Evolutionary conservation across 2,329 filamentous ascomycete genomes (phyloP).

Genomic region (Chaetomiaceae sp.): DNA sequence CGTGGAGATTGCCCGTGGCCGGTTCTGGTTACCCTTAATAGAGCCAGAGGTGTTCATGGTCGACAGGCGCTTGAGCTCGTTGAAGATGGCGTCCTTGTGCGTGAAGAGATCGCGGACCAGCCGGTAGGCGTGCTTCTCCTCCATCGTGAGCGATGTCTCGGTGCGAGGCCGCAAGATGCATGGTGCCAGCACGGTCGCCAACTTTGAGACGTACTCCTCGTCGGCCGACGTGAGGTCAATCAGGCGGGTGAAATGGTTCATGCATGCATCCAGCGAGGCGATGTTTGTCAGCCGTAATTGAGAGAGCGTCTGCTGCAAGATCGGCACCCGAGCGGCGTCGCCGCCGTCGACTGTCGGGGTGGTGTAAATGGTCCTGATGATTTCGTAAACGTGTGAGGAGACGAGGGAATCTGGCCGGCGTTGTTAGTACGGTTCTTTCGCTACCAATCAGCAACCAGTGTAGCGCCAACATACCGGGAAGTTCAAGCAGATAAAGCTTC

Average conservation of each 20-base stretch:
- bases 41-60: constrained; percentile 61
- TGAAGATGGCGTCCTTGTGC: constrained; percentile 93
- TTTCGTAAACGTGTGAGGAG: constrained; percentile 97
- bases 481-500: constrained; percentile 89
- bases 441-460: neutral
- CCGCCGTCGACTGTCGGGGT: constrained; percentile 70
- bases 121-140: constrained; percentile 88
- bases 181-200: constrained; percentile 71
- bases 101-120: constrained; percentile 86
- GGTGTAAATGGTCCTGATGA: constrained; percentile 93
- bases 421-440: constrained; percentile 23
- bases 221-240: constrained; percentile 96
- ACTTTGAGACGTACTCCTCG: constrained; percentile 69
- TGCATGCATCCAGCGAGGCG: constrained; percentile 94
- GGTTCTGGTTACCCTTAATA: constrained; percentile 41
- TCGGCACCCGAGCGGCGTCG: constrained; percentile 74
- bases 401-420: constrained; percentile 75
- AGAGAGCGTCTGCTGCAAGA: constrained; percentile 91
- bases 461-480: constrained; percentile 63
- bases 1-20: constrained; percentile 82
- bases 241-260: constrained; percentile 94
- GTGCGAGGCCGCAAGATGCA: constrained; percentile 82
- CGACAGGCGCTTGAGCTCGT: constrained; percentile 86
- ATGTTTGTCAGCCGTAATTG: constrained; percentile 95
- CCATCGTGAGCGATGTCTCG: constrained; percentile 87